Evolutionary conservation across 495 filamentous ascomycete species (phyloP).

Genomic region (Penicillium malachiteum): DNA sequence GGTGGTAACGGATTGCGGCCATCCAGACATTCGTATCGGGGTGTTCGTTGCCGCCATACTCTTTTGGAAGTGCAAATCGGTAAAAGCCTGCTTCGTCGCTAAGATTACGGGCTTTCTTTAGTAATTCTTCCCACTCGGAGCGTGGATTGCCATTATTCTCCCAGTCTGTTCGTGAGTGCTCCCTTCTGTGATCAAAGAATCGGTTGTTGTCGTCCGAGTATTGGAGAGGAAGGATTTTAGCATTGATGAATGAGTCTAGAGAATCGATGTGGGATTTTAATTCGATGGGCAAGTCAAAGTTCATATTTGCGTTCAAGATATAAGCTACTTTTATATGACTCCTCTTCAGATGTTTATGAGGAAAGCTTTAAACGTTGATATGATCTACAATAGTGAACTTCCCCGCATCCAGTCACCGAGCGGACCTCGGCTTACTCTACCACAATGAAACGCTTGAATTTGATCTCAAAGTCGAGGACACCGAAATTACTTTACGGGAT

Average conservation of each 20-base stretch:
- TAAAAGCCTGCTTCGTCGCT: constrained; percentile 57
- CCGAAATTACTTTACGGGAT: no score
- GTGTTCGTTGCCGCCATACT: constrained; percentile 52
- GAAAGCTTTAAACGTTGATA: no score
- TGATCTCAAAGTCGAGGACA: no score
- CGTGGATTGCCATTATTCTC: constrained; percentile 51
- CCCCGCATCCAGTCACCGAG: background rate
- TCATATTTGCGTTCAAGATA: constrained; percentile 33
- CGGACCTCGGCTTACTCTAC: constrained; percentile 4
- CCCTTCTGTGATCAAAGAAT: constrained; percentile 62
- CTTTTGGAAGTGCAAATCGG: constrained; percentile 51
- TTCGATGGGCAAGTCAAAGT: constrained; percentile 53
- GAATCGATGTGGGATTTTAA: constrained; percentile 42
- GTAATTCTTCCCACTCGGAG: constrained; percentile 54
- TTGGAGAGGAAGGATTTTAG: constrained; percentile 34
- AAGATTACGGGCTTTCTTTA: constrained; percentile 38
- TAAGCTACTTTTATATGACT: no score
- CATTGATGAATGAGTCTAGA: constrained; percentile 55
- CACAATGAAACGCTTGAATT: no score
- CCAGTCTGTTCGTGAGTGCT: constrained; percentile 57
- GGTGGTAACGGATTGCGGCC: constrained; percentile 57
- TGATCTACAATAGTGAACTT: background rate
- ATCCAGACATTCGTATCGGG: constrained; percentile 47
- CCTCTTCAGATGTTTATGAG: background rate
- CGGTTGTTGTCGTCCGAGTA: constrained; percentile 51